These are phyloP conservation scores for Linnemannia exigua DNA, from an alignment of 192 early-diverging fungal genomes.

Conservation along the genomic window DNA sequence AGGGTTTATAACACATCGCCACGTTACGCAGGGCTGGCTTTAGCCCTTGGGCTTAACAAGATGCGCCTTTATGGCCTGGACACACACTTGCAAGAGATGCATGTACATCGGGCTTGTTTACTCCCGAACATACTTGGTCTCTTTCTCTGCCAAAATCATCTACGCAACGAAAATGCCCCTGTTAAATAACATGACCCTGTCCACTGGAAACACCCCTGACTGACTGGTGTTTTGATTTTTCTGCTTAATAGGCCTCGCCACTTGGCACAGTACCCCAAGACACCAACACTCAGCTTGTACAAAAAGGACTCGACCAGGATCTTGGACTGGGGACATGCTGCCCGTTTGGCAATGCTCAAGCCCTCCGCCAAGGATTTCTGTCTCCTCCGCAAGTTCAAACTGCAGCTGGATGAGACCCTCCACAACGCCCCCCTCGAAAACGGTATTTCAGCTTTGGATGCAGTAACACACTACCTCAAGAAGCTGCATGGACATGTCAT, in stretches of 20 bases:
- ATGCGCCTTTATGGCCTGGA: no score
- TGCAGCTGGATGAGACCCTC: conserved; percentile 55
- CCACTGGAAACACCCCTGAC: background rate
- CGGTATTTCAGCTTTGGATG: conserved; percentile 52
- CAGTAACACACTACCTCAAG: conserved; percentile 54
- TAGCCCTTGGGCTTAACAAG: no score
- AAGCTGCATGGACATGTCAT: conserved; percentile 58
- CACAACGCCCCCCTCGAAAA: conserved; percentile 50
- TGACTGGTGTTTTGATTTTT: background rate
- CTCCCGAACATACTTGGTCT: no score
- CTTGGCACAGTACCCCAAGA: conserved; percentile 61
- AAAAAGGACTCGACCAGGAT: conserved; percentile 55
- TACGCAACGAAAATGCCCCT: background rate
- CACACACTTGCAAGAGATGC: no score
- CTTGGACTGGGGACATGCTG: conserved; percentile 63
- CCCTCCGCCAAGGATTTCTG: conserved; percentile 55
- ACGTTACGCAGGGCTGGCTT: no score
- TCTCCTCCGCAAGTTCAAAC: conserved; percentile 56
- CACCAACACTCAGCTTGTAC: conserved; percentile 57
- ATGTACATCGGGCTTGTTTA: no score
- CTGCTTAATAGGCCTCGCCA: conserved; percentile 40
- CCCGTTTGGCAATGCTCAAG: conserved; percentile 47
- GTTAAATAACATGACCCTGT: background rate
- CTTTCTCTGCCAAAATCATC: no score
- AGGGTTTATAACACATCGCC: no score